A percentile compares a stretch with the other conserved stretches of the same genome.
Evolutionary conservation across 1,284 basidiomycete species (phyloP).

Genomic region (Coriolopsis trogii): DNA sequence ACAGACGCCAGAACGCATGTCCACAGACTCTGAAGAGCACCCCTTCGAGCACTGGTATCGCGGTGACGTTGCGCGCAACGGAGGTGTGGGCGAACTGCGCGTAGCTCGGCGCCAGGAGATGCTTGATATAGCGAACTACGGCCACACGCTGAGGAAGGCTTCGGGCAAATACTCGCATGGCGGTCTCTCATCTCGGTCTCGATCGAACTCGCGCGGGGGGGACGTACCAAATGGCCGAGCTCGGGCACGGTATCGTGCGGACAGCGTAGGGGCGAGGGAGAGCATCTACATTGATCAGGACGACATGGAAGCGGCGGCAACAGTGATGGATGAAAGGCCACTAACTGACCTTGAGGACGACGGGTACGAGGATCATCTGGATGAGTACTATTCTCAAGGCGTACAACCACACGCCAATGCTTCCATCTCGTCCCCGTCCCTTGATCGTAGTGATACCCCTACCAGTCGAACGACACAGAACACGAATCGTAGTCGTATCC

Average conservation of each 20-base stretch:
- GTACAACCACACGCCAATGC: conserved; percentile 29
- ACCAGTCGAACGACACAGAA: conserved; percentile 20
- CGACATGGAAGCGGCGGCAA: conserved; percentile 45
- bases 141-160: conserved; percentile 46
- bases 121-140: conserved; percentile 82
- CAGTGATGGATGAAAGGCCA: conserved; percentile 72
- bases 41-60: conserved; percentile 86
- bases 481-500: conserved; percentile 25
- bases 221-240: conserved; percentile 15
- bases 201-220: conserved; percentile 32
- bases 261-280: conserved; percentile 57
- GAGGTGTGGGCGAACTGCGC: conserved; percentile 76
- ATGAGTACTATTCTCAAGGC: conserved; percentile 28
- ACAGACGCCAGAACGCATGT: conserved; percentile 44
- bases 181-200: conserved; percentile 27
- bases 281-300: conserved; percentile 70
- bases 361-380: conserved; percentile 30
- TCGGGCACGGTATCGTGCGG: conserved; percentile 47
- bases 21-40: conserved; percentile 74
- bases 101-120: conserved; percentile 74
- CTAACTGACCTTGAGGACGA: conserved; percentile 58
- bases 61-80: conserved; percentile 77
- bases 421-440: conserved; percentile 26
- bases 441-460: conserved; percentile 24
- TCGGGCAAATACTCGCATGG: conserved; percentile 21